These are phyloP conservation scores for Stephania cephalantha DNA, from an alignment of 164 flowering plant species.

Conservation along the genomic window DNA sequence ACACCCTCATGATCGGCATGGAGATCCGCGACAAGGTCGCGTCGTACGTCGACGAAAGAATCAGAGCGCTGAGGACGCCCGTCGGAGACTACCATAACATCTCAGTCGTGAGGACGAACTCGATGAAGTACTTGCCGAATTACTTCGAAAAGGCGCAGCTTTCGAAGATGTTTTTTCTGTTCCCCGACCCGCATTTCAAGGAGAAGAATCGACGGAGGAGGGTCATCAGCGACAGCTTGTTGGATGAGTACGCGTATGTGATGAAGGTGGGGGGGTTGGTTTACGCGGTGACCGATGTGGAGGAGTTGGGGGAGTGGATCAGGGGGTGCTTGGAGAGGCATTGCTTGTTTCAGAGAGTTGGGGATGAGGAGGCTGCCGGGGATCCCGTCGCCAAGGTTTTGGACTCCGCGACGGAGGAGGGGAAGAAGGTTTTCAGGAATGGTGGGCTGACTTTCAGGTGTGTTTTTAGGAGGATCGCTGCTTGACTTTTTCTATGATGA, in stretches of 20 bases:
- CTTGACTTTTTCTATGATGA: background rate
- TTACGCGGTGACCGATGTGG: slow-evolving; percentile 89
- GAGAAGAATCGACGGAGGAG: slow-evolving; percentile 91
- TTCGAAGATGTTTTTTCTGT: slow-evolving; percentile 84
- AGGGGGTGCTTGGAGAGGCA: slow-evolving; percentile 61
- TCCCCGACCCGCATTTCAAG: slow-evolving; percentile 98
- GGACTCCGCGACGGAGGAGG: slow-evolving; percentile 81
- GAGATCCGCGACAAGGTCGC: slow-evolving; percentile 90
- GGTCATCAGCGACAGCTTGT: slow-evolving; percentile 70
- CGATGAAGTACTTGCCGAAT: slow-evolving; percentile 93
- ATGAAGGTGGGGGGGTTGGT: slow-evolving; percentile 76
- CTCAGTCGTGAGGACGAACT: slow-evolving; percentile 86
- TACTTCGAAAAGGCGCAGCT: slow-evolving; percentile 79
- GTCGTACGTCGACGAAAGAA: slow-evolving; percentile 85
- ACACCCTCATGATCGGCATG: slow-evolving; percentile 93
- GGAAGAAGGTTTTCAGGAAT: slow-evolving; percentile 86
- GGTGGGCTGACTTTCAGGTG: slow-evolving; percentile 80
- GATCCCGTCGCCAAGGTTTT: slow-evolving; percentile 73
- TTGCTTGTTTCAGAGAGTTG: slow-evolving; percentile 67
- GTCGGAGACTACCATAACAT: slow-evolving; percentile 73
- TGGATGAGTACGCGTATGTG: slow-evolving; percentile 86
- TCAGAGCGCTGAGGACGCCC: slow-evolving; percentile 54
- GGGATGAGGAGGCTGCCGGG: slow-evolving; percentile 45
- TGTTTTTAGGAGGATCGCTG: slow-evolving; percentile 50
- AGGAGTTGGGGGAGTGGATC: slow-evolving; percentile 95